Percentiles rank a stretch among this genome's conserved stretches.
Conservation (phyloP, 1,284 basidiomycete genomes). For the Acaromyces ingoldii region DNA sequence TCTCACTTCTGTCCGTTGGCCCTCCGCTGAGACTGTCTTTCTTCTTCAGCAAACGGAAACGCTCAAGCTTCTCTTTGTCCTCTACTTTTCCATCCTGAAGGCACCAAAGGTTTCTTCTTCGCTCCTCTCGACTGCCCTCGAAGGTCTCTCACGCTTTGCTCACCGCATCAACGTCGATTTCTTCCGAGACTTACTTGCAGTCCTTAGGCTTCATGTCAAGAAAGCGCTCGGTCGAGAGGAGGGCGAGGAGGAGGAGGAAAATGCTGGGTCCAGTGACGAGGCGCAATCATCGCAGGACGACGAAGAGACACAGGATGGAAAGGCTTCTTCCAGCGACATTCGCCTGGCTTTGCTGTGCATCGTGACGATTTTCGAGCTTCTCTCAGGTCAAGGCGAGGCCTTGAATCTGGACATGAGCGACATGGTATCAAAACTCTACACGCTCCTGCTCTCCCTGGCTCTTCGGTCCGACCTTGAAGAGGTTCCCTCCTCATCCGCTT, state of each 20-base stretch:
- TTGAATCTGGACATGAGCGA: slow-evolving; percentile 91
- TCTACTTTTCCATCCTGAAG: slow-evolving; percentile 96
- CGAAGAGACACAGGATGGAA: slow-evolving; percentile 7
- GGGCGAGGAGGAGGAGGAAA: not conserved
- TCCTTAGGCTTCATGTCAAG: slow-evolving; percentile 73
- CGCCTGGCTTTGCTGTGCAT: slow-evolving; percentile 73
- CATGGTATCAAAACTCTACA: slow-evolving; percentile 74
- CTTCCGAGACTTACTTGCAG: slow-evolving; percentile 87
- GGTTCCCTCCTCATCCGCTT: slow-evolving; percentile 18
- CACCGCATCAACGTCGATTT: slow-evolving; percentile 98
- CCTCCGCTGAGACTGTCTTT: not conserved
- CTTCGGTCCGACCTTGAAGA: slow-evolving; percentile 56
- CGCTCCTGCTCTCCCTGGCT: slow-evolving; percentile 56
- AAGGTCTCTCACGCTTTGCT: slow-evolving; percentile 86
- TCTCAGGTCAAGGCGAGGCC: slow-evolving; percentile 95
- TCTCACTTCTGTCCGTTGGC: not conserved
- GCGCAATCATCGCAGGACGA: slow-evolving; percentile 5
- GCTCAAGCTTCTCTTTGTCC: slow-evolving; percentile 90
- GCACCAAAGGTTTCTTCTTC: slow-evolving; percentile 68
- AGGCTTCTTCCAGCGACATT: slow-evolving; percentile 52
- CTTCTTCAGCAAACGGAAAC: slow-evolving; percentile 83
- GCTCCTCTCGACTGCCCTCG: slow-evolving; percentile 78
- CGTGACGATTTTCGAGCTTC: slow-evolving; percentile 89
- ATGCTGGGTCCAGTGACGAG: too few relatives aligned
- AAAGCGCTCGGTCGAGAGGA: slow-evolving; percentile 42